A percentile compares a stretch with the other conserved stretches of the same genome.
Evolutionary conservation across 192 early-diverging fungal species (phyloP).

Genomic region (Rhizophagus sp.): DNA sequence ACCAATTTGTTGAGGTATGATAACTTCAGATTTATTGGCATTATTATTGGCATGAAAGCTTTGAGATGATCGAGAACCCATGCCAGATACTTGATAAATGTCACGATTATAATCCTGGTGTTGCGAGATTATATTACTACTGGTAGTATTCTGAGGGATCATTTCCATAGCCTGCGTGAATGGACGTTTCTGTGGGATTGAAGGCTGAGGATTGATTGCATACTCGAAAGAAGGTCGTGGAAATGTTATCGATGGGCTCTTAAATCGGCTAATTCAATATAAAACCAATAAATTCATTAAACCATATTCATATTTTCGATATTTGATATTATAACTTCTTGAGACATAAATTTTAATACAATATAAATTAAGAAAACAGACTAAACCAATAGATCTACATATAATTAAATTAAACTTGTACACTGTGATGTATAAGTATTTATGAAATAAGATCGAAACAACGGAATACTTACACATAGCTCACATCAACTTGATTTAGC

Average conservation of each 20-base stretch:
- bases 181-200: conserved; percentile 23
- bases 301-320: background rate
- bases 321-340: too few species aligned
- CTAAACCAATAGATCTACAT: too few species aligned
- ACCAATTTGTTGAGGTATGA: background rate
- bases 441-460: background rate
- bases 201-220: background rate
- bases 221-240: conserved; percentile 16
- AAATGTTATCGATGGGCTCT: conserved; percentile 8
- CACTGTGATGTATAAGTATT: background rate
- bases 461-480: conserved; percentile 26
- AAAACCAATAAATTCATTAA: background rate
- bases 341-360: background rate
- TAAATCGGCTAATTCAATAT: conserved; percentile 22
- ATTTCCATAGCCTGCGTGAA: conserved; percentile 17
- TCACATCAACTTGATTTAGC: conserved; percentile 27
- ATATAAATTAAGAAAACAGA: too few species aligned
- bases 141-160: background rate
- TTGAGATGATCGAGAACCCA: background rate
- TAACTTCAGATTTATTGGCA: background rate
- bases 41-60: background rate
- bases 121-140: background rate
- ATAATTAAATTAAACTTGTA: too few species aligned
- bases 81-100: background rate
- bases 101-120: background rate